A percentile compares a stretch with the other conserved stretches of the same genome.
Evolutionary conservation across 768 basidiomycete genomes (phyloP).

Genomic region (Dendrothele bispora): DNA sequence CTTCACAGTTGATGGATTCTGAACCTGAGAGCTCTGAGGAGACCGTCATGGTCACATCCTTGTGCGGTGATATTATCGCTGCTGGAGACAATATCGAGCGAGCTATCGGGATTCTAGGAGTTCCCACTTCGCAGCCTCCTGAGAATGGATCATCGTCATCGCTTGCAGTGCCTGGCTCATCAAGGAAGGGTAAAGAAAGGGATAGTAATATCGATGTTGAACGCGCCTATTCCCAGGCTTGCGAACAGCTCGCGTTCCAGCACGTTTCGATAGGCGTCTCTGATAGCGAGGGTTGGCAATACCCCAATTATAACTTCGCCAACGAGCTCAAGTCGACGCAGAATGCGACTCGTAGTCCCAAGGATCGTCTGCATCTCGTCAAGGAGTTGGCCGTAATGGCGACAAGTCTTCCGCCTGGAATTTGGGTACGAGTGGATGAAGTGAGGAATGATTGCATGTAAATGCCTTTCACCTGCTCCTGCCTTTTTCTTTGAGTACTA

Average conservation of each 20-base stretch:
- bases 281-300: constrained; percentile 15
- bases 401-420: constrained; percentile 54
- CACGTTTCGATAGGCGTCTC: constrained; percentile 36
- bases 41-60: constrained; percentile 40
- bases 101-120: constrained; percentile 41
- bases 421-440: constrained; percentile 59
- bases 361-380: constrained; percentile 49
- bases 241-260: constrained; percentile 49
- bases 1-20: constrained; percentile 36
- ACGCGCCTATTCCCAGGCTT: constrained; percentile 39
- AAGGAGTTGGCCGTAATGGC: constrained; percentile 58
- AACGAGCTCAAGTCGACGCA: constrained; percentile 30
- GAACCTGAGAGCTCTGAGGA: constrained; percentile 34
- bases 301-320: constrained; percentile 33
- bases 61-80: constrained; percentile 54
- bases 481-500: constrained; percentile 5
- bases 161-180: constrained; percentile 2
- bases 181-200: constrained; percentile 26
- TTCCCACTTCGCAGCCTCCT: constrained; percentile 14
- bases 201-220: constrained; percentile 36
- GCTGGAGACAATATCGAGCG: constrained; percentile 49
- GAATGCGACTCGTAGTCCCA: constrained; percentile 40
- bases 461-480: constrained; percentile 18
- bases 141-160: too few relatives aligned
- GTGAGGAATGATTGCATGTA: constrained; percentile 57